These are phyloP conservation scores for Tolypocladium ovalisporum DNA, from an alignment of 2,329 filamentous ascomycete species.

Conservation along the genomic window DNA sequence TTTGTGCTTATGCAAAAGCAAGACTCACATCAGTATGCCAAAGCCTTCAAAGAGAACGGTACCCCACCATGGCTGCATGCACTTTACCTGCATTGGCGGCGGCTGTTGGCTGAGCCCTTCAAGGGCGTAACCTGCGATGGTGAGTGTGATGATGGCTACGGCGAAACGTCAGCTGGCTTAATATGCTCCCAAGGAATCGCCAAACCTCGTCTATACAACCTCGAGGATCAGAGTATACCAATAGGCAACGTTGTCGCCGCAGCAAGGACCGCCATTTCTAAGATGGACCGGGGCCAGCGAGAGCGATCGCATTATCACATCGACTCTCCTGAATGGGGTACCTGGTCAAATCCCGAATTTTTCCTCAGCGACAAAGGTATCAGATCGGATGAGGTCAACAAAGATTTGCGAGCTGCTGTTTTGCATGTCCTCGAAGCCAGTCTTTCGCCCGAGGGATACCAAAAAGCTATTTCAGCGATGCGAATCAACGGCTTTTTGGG, in stretches of 20 bases:
- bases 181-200: slow-evolving; percentile 30
- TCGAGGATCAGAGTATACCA: slow-evolving; percentile 54
- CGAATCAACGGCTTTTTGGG: slow-evolving; percentile 67
- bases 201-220: slow-evolving; percentile 40
- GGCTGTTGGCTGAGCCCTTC: slow-evolving; percentile 54
- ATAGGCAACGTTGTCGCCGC: slow-evolving; percentile 45
- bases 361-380: slow-evolving; percentile 58
- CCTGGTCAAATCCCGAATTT: slow-evolving; percentile 64
- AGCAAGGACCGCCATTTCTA: slow-evolving; percentile 31
- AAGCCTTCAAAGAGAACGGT: slow-evolving; percentile 45
- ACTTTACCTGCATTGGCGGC: slow-evolving; percentile 47
- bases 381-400: slow-evolving; percentile 50
- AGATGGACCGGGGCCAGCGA: slow-evolving; percentile 37
- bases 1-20: slow-evolving; percentile 54
- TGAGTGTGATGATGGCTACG: slow-evolving; percentile 12
- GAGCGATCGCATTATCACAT: slow-evolving; percentile 45
- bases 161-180: slow-evolving; percentile 1
- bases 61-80: slow-evolving; percentile 57
- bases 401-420: slow-evolving; percentile 33
- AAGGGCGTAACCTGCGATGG: slow-evolving; percentile 62
- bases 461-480: slow-evolving; percentile 60
- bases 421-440: slow-evolving; percentile 45
- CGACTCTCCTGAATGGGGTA: slow-evolving; percentile 61
- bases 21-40: slow-evolving; percentile 50
- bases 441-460: slow-evolving; percentile 59